A percentile compares a stretch with the other conserved stretches of the same genome.
phyloP scores from a whole-genome alignment of 2,329 filamentous ascomycete genomes.

The Fusarium veterinarium region DNA sequence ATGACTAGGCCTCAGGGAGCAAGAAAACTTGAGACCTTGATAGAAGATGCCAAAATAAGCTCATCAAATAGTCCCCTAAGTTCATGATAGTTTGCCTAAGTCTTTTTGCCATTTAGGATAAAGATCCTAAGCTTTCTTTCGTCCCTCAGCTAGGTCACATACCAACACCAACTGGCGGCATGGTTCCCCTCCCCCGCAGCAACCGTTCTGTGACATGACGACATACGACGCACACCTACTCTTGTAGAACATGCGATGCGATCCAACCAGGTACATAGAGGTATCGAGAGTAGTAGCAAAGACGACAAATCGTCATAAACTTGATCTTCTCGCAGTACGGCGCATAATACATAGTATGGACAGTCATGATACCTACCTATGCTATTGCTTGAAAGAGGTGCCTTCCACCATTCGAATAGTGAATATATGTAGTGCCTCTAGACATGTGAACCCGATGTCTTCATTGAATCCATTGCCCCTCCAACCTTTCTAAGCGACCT shows the following conservation, averaged over 20 bases:
- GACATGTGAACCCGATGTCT: background rate
- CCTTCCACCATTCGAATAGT: background rate
- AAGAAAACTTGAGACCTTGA: background rate
- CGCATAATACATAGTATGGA: background rate
- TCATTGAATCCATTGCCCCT: slow-evolving; percentile 6
- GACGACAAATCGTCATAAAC: background rate
- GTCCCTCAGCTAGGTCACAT: slow-evolving; percentile 1
- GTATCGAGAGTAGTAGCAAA: background rate
- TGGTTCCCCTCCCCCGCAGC: slow-evolving; percentile 35
- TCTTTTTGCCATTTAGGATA: background rate
- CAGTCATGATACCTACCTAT: background rate
- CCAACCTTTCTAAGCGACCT: background rate
- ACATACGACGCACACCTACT: slow-evolving; percentile 38
- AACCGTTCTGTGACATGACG: slow-evolving; percentile 41
- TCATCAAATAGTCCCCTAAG: background rate
- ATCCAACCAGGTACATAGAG: background rate
- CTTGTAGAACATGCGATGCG: slow-evolving; percentile 4
- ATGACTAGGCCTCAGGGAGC: background rate
- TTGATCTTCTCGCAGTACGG: background rate
- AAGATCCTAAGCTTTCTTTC: background rate
- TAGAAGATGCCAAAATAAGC: background rate
- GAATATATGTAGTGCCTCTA: background rate
- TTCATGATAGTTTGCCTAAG: background rate
- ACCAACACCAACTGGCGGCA: slow-evolving; percentile 24
- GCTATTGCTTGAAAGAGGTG: slow-evolving; percentile 2